A percentile compares a stretch with the other conserved stretches of the same genome.
Evolutionary conservation across 2,329 filamentous ascomycete species (phyloP).

Genomic region (Ustulina deusta): DNA sequence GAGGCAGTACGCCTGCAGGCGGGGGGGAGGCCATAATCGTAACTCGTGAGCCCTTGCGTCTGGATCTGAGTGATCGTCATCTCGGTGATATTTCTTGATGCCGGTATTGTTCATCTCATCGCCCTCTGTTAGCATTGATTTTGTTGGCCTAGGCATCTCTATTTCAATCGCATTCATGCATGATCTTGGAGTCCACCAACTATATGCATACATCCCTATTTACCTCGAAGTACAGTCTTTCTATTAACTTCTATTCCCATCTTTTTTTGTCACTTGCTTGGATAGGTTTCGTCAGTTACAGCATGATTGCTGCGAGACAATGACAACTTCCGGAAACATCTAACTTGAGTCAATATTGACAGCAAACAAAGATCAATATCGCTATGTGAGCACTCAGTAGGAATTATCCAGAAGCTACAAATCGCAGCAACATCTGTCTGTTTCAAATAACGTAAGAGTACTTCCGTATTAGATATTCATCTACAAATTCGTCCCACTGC

Average conservation of each 20-base stretch:
- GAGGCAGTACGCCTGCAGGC: conserved; percentile 45
- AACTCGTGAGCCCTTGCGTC: conserved; percentile 1
- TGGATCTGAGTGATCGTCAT: background rate
- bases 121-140: background rate
- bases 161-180: background rate
- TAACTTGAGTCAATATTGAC: conserved; percentile 7
- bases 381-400: background rate
- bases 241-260: background rate
- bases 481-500: background rate
- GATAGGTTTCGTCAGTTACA: background rate
- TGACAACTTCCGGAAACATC: conserved; percentile 31
- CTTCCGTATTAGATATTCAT: background rate
- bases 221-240: background rate
- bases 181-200: background rate
- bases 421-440: background rate
- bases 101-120: background rate
- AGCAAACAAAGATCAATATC: conserved; percentile 28
- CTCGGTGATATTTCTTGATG: background rate
- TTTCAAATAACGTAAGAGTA: background rate
- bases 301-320: conserved; percentile 22
- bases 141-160: background rate
- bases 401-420: background rate
- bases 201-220: background rate
- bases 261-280: conserved; percentile 15
- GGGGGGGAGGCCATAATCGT: conserved; percentile 43